Base-by-base conservation (phyloP, 352 stramenopile genomes). In the Pythium dissotocum region DNA sequence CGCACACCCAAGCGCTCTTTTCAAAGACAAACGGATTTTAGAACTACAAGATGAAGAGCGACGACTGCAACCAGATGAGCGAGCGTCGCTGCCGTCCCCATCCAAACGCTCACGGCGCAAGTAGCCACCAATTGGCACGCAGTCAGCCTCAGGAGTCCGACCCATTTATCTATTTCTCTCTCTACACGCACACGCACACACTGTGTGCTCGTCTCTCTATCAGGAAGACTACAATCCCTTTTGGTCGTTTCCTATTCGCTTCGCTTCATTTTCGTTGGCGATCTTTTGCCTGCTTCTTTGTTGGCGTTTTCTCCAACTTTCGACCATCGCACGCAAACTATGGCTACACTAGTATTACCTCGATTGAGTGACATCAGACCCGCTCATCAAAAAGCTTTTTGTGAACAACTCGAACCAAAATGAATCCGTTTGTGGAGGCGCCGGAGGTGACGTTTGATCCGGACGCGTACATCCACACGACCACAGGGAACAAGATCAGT, bases 1-100 rank as follows among this genome's bases (percentile, higher is more conserved):
- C 16, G 75, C 69, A 9, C 71, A 71, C 7, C 77, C 76, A 38
- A 71, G 68, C 1, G 63, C 69, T 0, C 33, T 77, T 32, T 89
- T 80, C 74, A 88, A 88, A 52, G 83, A 80, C 30, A 94, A 94
- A 63, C 76, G 83, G 10, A 89, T 94, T 24, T 61, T 94, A 26
- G 79, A 94, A 56, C 68, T 94, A 21, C 82, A 90, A 61, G 82
- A 93, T 65, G 83, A 93, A 76, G 83, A 91, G 60, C 83, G 85
- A 6, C 71, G 83, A 61, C 72, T 89, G n/a, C 69, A 77, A 30
- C 80, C 83, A 2, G 77, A 88, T 33, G 81, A 91, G 64, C 73
- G 72, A 51, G 68, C 61, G 13, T 65, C 71, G 44, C 48, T 76
- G 3, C 75, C 77, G 21, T 88, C 79, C 35, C 80, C 80, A 36